These are phyloP conservation scores for Beauveria medogensis DNA, from an alignment of 2,329 filamentous ascomycete genomes.

Conservation along the genomic window DNA sequence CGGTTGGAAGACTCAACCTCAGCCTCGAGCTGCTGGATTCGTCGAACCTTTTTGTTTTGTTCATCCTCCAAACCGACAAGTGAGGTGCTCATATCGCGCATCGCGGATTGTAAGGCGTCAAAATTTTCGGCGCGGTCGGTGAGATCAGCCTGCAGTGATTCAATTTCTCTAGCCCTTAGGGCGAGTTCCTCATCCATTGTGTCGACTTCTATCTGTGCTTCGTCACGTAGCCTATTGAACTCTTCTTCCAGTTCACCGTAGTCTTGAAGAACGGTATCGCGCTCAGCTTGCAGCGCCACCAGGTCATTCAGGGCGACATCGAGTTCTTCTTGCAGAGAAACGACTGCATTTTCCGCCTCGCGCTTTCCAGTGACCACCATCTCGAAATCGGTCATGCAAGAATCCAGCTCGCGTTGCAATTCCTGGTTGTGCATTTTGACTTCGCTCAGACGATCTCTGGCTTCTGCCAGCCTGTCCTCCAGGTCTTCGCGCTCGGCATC, in stretches of 20 bases:
- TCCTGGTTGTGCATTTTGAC: slow-evolving; percentile 86
- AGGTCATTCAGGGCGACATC: slow-evolving; percentile 74
- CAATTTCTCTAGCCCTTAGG: slow-evolving; percentile 61
- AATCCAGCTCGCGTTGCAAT: slow-evolving; percentile 72
- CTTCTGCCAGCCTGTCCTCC: slow-evolving; percentile 72
- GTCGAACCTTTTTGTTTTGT: slow-evolving; percentile 66
- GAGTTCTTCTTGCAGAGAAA: slow-evolving; percentile 71
- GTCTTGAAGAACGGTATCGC: slow-evolving; percentile 73
- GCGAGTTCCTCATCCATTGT: slow-evolving; percentile 64
- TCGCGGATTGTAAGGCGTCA: slow-evolving; percentile 83
- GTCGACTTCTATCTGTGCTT: slow-evolving; percentile 60
- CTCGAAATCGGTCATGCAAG: slow-evolving; percentile 72
- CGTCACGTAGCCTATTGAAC: slow-evolving; percentile 52
- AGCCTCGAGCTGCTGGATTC: slow-evolving; percentile 74
- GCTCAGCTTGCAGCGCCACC: slow-evolving; percentile 69
- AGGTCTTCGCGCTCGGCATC: slow-evolving; percentile 79
- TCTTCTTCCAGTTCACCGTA: slow-evolving; percentile 50
- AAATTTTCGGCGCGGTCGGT: slow-evolving; percentile 78
- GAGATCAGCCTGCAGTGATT: slow-evolving; percentile 62
- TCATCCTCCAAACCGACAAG: slow-evolving; percentile 85
- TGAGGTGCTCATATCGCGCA: slow-evolving; percentile 83
- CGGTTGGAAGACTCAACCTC: slow-evolving; percentile 77
- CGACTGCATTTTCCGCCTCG: slow-evolving; percentile 47
- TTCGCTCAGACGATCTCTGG: slow-evolving; percentile 80
- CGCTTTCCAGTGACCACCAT: slow-evolving; percentile 56